These are phyloP conservation scores for Flaveria linearis DNA, from an alignment of 129 eudicot species.

Conservation along the genomic window DNA sequence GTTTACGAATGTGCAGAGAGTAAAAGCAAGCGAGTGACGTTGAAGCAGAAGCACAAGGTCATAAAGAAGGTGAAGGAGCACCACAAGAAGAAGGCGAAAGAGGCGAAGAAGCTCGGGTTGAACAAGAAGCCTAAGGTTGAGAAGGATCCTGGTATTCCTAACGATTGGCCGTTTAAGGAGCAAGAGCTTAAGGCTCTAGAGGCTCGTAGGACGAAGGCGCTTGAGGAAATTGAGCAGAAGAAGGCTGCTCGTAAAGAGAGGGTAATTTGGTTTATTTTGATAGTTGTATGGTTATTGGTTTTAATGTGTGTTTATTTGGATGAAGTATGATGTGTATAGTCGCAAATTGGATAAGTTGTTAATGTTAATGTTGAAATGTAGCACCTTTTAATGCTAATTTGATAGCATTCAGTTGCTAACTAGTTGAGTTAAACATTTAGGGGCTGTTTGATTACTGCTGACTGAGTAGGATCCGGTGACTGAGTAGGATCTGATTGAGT, in stretches of 20 bases:
- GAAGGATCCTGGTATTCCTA: conserved; percentile 97
- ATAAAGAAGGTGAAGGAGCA: conserved; percentile 86
- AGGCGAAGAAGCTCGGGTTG: conserved; percentile 83
- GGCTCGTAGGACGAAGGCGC: conserved; percentile 69
- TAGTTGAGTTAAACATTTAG: background rate
- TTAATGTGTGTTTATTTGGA: background rate
- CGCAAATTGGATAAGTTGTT: background rate
- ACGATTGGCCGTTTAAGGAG: conserved; percentile 99
- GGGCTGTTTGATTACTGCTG: no score
- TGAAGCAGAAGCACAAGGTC: conserved; percentile 84
- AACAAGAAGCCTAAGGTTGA: conserved; percentile 66
- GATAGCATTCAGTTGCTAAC: background rate
- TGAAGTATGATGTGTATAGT: background rate
- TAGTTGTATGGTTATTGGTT: background rate
- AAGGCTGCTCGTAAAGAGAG: conserved; percentile 98
- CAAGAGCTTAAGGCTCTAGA: conserved; percentile 96
- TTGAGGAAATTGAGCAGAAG: conserved; percentile 79
- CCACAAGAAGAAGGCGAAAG: conserved; percentile 89
- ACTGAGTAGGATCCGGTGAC: no score
- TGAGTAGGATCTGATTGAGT: no score
- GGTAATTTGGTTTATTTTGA: conserved; percentile 39
- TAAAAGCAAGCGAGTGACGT: conserved; percentile 81
- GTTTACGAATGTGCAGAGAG: conserved; percentile 61
- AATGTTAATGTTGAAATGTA: conserved; percentile 6
- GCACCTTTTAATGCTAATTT: background rate